Percentiles rank a stretch among this genome's conserved stretches.
Conservation (phyloP, 2,329 filamentous ascomycete species). For the Ophiobolus disseminans region DNA sequence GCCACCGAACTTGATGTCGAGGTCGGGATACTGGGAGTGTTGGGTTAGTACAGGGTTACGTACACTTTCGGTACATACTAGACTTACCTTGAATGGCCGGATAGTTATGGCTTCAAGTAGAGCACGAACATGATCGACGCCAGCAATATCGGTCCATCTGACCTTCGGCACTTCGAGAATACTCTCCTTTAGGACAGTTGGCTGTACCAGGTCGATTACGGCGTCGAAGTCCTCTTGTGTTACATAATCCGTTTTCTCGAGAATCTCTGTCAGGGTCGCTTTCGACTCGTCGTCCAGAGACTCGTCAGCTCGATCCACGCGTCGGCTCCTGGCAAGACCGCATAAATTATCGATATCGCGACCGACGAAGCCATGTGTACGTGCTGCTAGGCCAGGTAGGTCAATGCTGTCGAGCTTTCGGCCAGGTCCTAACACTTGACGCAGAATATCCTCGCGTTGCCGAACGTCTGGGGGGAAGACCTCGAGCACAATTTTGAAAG, state of each 20-base stretch:
- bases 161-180: slow-evolving; percentile 88
- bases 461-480: slow-evolving; percentile 77
- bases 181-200: slow-evolving; percentile 87
- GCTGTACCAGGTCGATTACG: slow-evolving; percentile 73
- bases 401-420: slow-evolving; percentile 60
- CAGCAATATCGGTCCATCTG: slow-evolving; percentile 86
- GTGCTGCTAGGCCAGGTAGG: slow-evolving; percentile 66
- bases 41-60: slow-evolving; percentile 7
- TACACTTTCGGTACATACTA: too few relatives aligned
- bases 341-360: slow-evolving; percentile 75
- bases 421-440: slow-evolving; percentile 51
- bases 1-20: slow-evolving; percentile 44
- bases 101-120: slow-evolving; percentile 65
- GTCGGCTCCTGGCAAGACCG: slow-evolving; percentile 57
- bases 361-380: slow-evolving; percentile 87
- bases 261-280: slow-evolving; percentile 20
- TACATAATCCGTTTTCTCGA: slow-evolving; percentile 29
- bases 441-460: slow-evolving; percentile 76
- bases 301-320: slow-evolving; percentile 25
- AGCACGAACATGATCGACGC: slow-evolving; percentile 76
- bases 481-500: slow-evolving; percentile 72
- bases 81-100: slow-evolving; percentile 61
- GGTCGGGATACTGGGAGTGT: slow-evolving; percentile 45
- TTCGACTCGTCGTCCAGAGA: slow-evolving; percentile 33
- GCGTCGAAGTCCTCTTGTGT: slow-evolving; percentile 64